Conservation (phyloP, 2,329 filamentous ascomycete genomes). For the Phialophora tarda region DNA sequence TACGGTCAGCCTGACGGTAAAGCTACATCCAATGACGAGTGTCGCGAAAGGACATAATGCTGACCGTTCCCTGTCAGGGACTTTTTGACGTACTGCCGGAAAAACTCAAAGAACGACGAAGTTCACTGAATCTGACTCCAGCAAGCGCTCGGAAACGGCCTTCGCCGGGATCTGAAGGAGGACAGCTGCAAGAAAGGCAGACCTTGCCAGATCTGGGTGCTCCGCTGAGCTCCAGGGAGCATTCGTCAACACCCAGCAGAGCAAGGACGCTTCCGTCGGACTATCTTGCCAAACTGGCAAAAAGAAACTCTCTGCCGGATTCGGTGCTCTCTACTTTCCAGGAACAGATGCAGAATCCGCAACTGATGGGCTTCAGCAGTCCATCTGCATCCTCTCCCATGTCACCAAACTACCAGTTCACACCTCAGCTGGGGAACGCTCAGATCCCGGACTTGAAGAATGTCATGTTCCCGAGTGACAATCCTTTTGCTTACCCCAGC, state of each 20-base stretch:
- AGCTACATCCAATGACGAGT: constrained; percentile 42
- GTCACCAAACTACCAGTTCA: constrained; percentile 39
- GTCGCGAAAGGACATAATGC: constrained; percentile 11
- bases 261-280: constrained; percentile 36
- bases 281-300: constrained; percentile 35
- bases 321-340: constrained; percentile 40
- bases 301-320: constrained; percentile 38
- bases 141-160: constrained; percentile 56
- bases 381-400: constrained; percentile 36
- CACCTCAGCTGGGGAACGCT: constrained; percentile 32
- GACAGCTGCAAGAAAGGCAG: constrained; percentile 16
- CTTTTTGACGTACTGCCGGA: constrained; percentile 85
- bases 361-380: constrained; percentile 39
- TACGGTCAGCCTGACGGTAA: constrained; percentile 75
- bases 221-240: constrained; percentile 23
- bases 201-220: constrained; percentile 14
- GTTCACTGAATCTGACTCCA: constrained; percentile 49
- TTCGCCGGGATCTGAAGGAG: constrained; percentile 41
- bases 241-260: constrained; percentile 28
- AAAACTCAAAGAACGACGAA: constrained; percentile 64
- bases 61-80: constrained; percentile 55
- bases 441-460: constrained; percentile 55
- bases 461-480: constrained; percentile 58
- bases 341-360: constrained; percentile 38
- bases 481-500: constrained; percentile 58